Evolutionary conservation across 192 early-diverging fungal genomes (phyloP).

Genomic region (Jimgerdemannia lactiflua): DNA sequence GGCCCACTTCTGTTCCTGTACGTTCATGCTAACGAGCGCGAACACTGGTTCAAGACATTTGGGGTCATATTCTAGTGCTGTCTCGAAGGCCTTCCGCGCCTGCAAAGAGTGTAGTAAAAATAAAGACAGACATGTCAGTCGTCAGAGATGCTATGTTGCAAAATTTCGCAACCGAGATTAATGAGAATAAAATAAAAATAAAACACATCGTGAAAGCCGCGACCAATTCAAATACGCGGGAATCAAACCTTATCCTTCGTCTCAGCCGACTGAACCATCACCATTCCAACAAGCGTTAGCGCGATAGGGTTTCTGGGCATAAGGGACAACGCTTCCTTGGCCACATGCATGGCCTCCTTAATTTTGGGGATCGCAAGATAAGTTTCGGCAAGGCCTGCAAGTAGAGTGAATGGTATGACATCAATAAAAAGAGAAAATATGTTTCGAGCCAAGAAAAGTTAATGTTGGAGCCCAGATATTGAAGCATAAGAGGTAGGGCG

Average conservation of each 20-base stretch:
- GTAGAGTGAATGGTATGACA: too few relatives aligned
- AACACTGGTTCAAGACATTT: conserved; percentile 2
- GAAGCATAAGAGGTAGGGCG: too few relatives aligned
- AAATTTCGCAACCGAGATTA: too few relatives aligned
- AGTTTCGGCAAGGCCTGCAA: neutral
- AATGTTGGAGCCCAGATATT: too few relatives aligned
- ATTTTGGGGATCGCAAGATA: neutral
- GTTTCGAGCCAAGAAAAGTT: too few relatives aligned
- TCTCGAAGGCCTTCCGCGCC: conserved; percentile 3
- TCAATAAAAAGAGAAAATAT: too few relatives aligned
- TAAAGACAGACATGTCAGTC: neutral
- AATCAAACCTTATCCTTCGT: neutral
- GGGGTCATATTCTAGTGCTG: neutral
- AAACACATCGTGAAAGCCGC: too few relatives aligned
- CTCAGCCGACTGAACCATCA: neutral
- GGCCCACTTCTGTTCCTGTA: neutral
- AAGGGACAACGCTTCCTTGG: neutral
- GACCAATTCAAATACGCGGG: too few relatives aligned
- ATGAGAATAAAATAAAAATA: too few relatives aligned
- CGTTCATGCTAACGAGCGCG: neutral
- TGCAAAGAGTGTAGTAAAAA: neutral
- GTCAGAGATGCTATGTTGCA: too few relatives aligned
- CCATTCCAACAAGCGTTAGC: neutral
- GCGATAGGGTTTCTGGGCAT: neutral
- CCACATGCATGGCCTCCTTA: neutral